Percentiles rank a stretch among this genome's conserved stretches.
phyloP scores from a whole-genome alignment of 2,329 filamentous ascomycete species.

The Fusarium coffeatum region DNA sequence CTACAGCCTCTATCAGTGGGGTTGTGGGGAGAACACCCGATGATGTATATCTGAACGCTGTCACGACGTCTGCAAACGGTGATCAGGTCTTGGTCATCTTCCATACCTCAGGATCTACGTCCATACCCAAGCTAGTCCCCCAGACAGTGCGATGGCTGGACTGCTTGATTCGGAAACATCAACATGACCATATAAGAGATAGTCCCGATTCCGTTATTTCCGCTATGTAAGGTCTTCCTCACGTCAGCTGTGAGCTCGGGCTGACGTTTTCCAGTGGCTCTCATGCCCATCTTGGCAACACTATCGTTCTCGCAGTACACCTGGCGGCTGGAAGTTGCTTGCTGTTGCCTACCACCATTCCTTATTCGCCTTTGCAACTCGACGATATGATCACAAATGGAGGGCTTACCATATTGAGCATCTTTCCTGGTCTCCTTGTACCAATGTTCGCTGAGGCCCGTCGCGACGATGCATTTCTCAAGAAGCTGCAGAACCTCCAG shows the following conservation, averaged over 20 bases:
- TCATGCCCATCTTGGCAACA: conserved; percentile 13
- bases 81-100: conserved; percentile 6
- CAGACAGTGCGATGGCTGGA: conserved; percentile 11
- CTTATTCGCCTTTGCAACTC: background rate
- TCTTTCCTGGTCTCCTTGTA: background rate
- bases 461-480: accelerated
- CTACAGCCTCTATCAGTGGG: accelerated
- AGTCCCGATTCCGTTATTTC: background rate
- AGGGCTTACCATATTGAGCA: background rate
- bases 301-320: background rate
- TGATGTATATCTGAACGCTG: background rate
- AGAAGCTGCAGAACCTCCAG: background rate
- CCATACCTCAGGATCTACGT: conserved; percentile 12
- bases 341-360: background rate
- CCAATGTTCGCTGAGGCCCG: background rate
- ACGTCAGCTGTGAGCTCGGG: accelerated
- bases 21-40: accelerated
- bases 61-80: background rate
- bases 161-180: conserved; percentile 15
- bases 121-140: conserved; percentile 9
- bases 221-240: background rate
- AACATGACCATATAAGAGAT: accelerated
- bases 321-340: background rate
- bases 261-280: conserved; percentile 1
- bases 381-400: conserved; percentile 12